Evolutionary conservation across 2,329 filamentous ascomycete species (phyloP), one percentile per base, ranked within the genome.

Genomic region (Xylaria hypoxylon): DNA sequence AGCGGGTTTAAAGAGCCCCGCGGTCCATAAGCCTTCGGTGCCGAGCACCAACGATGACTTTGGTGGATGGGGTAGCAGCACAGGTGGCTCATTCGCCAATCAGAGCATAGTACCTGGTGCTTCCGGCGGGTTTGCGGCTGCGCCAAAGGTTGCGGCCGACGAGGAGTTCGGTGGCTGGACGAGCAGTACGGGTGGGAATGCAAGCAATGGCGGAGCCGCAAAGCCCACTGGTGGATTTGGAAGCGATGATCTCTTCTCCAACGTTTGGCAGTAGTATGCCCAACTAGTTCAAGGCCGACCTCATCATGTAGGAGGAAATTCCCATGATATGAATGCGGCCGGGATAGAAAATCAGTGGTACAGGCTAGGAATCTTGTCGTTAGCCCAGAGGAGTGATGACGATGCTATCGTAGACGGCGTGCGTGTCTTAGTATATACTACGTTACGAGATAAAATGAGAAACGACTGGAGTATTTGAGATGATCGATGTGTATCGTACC

Each of bases 81-180:
- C 60, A 0, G 77, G 80, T 51, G 77, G 78, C 31, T 83, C 83
- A n/a, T 83, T 90, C 71, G 84, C 87, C 45, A 86, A 76, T 73
- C 85, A 87, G 68, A 86, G 87, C 56, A 88, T 90, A 76, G 83
- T 90, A 22, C 86, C 87, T 2, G 86, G 87, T 1, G 82, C 86
- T 0, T 85, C 85, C 71, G 90, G 90, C 26, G 90, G 90, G 5
- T 91, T 92, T 79, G 86, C 83, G 59, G 76, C 83, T 61, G 81
- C 83, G 45, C 89, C 92, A 26, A 90, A 91, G 74, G 92, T 97
- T 2, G 86, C 92, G 40, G 91, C 92, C 0, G 95, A 98, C 74
- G 95, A 98, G 79, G 95, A 98, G 76, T 98, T 97, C 81, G 95
- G 95, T 22, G 94, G 95, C 13, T 98, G 95, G 95, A 89, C 92